Percentiles rank a stretch among this genome's conserved stretches.
Evolutionary conservation across 768 basidiomycete species (phyloP).

Genomic region (Filobasidium floriforme): DNA sequence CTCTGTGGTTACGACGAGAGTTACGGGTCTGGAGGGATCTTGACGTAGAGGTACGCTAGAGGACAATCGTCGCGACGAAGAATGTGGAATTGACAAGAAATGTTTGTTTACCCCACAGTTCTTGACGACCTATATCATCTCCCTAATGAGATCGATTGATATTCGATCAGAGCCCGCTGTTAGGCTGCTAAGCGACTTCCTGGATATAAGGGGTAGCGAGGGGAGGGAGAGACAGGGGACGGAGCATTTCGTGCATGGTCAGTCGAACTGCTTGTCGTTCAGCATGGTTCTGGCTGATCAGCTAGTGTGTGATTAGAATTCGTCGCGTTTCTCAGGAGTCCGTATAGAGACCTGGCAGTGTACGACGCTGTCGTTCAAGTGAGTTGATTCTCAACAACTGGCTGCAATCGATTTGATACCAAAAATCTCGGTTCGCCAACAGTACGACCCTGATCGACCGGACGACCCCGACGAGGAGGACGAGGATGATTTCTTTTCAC

Average conservation of each 20-base stretch:
- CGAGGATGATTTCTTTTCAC: background rate
- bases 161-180: constrained; percentile 76
- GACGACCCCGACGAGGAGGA: constrained; percentile 6
- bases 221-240: constrained; percentile 62
- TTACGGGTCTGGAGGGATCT: constrained; percentile 76
- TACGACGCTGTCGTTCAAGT: constrained; percentile 82
- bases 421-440: background rate
- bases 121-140: constrained; percentile 76
- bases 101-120: too few relatives aligned
- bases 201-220: constrained; percentile 60
- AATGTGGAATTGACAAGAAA: too few relatives aligned
- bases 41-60: constrained; percentile 69
- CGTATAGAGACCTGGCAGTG: constrained; percentile 70
- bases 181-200: constrained; percentile 68
- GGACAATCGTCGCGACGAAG: too few relatives aligned
- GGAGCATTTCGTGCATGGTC: constrained; percentile 91
- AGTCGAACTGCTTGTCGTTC: constrained; percentile 27
- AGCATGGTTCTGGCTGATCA: constrained; percentile 1
- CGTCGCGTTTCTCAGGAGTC: constrained; percentile 80
- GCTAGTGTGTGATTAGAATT: constrained; percentile 56
- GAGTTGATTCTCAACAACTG: constrained; percentile 23
- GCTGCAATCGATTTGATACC: too few relatives aligned
- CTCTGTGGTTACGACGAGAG: constrained; percentile 73
- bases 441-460: constrained; percentile 33
- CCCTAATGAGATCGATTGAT: constrained; percentile 85